Conservation (phyloP, 495 filamentous ascomycete genomes). For the Terfezia boudieri region DNA sequence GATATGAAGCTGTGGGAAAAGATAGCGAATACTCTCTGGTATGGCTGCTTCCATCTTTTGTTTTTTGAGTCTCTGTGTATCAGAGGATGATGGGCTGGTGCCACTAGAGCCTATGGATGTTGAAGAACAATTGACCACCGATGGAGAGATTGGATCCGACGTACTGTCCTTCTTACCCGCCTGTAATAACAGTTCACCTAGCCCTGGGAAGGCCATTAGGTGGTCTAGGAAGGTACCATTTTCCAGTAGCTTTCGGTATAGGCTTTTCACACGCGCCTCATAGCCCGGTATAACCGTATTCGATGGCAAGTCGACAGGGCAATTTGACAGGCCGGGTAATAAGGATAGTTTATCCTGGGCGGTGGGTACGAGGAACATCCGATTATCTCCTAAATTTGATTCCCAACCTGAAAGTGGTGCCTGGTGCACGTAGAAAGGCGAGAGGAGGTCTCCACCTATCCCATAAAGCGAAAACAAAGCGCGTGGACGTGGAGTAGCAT, state of each 20-base stretch:
- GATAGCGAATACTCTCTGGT: constrained; percentile 9
- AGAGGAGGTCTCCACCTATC: constrained; percentile 17
- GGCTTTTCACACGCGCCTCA: background rate
- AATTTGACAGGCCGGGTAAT: background rate
- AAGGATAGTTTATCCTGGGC: background rate
- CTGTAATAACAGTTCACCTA: constrained; percentile 5
- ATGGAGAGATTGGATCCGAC: background rate
- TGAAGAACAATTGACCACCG: background rate
- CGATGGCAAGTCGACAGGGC: background rate
- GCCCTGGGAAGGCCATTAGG: background rate
- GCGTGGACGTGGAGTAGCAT: constrained; percentile 20
- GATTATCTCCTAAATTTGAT: background rate
- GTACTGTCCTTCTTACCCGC: background rate
- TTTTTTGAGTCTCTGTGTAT: background rate
- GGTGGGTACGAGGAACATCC: background rate
- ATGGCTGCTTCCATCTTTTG: constrained; percentile 5
- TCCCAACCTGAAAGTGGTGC: background rate
- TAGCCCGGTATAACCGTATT: background rate
- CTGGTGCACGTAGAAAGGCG: constrained; percentile 7
- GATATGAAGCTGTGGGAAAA: constrained; percentile 20
- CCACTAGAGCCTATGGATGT: background rate
- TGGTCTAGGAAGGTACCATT: background rate
- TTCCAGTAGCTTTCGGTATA: background rate
- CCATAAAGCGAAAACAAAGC: constrained; percentile 20
- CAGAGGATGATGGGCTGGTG: background rate